Evolutionary conservation across 2,329 filamentous ascomycete species (phyloP), one percentile per base, ranked within the genome.

Genomic region (Hypoxylon sp.): DNA sequence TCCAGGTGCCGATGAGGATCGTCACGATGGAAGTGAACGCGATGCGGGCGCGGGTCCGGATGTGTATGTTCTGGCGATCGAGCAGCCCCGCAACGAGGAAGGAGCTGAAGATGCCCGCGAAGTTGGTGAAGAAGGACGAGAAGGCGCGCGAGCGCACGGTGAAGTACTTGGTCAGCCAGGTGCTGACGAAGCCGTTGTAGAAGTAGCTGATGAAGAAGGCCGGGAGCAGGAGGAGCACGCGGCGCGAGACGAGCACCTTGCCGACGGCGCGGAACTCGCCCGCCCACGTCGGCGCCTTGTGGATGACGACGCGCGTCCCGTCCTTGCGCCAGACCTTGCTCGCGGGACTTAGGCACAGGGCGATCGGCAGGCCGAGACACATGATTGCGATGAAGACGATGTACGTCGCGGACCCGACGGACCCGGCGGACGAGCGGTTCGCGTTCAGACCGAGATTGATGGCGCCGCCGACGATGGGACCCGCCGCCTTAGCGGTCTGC

Each of bases 401-500:
- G 45, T 67, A 69, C 7, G 65, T 66, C 2, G 61, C 60, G 5
- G 58, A 57, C 32, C 61, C 55, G 13, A 66, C 61, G 7, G 62
- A 61, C 7, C 63, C 63, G 1, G 60, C 30, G 3, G 47, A 37
- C 21, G 53, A 51, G 23, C 49, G 44, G 19, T 60, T 56, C 26
- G 63, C 63, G 55, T 79, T 81, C 7, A 81, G 60, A 0, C 72
- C 78, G 2, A 81, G 67, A 13, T 76, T 75, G 53, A 80, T 79
- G 2, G 76, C 71, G 2, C 77, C 78, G 7, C 78, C 78, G 5
- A 81, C 71, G 17, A 80, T 76, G 12, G 73, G 71, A 0, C 73
- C 74, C 2, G 69, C 63, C 9, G 71, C 71, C 12, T 71, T 70
- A 35, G 72, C 72, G 3, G 69, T 69, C 41, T 76, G 67, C 74